Evolutionary conservation across 2,329 filamentous ascomycete genomes (phyloP).

Genomic region (Dothideomycetidae sp.): DNA sequence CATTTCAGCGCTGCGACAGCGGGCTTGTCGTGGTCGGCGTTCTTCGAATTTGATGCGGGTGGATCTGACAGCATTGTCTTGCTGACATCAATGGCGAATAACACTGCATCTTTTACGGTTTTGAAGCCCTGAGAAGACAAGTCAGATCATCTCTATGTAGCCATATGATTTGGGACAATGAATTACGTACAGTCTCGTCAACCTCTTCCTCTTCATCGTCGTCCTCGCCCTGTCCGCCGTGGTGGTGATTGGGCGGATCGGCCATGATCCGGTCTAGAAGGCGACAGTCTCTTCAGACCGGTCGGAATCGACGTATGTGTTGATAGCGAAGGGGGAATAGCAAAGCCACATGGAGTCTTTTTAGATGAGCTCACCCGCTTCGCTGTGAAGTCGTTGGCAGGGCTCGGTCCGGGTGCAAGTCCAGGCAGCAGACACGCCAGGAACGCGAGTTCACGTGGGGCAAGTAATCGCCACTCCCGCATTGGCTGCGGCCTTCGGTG

Average conservation of each 20-base stretch:
- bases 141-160: conserved; percentile 3
- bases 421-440: conserved; percentile 7
- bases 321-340: too few relatives aligned
- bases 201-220: conserved; percentile 57
- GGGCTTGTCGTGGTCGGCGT: conserved; percentile 63
- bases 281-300: too few relatives aligned
- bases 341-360: too few relatives aligned
- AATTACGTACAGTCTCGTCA: conserved; percentile 46
- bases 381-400: too few relatives aligned
- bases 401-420: too few relatives aligned
- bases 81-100: conserved; percentile 89
- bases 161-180: too few relatives aligned
- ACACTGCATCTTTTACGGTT: conserved; percentile 88
- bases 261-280: too few relatives aligned
- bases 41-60: conserved; percentile 52
- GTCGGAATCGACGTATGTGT: too few relatives aligned
- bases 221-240: conserved; percentile 30
- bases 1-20: conserved; percentile 79
- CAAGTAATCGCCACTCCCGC: conserved; percentile 4
- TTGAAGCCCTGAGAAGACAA: conserved; percentile 65
- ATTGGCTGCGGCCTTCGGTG: conserved; percentile 7
- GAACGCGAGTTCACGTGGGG: conserved; percentile 7
- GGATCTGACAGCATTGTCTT: conserved; percentile 66
- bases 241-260: conserved; percentile 16
- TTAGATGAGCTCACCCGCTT: too few relatives aligned